A percentile compares a stretch with the other conserved stretches of the same genome.
Conservation (phyloP, 257 asterid species). For the Orobanche coerulescens region DNA sequence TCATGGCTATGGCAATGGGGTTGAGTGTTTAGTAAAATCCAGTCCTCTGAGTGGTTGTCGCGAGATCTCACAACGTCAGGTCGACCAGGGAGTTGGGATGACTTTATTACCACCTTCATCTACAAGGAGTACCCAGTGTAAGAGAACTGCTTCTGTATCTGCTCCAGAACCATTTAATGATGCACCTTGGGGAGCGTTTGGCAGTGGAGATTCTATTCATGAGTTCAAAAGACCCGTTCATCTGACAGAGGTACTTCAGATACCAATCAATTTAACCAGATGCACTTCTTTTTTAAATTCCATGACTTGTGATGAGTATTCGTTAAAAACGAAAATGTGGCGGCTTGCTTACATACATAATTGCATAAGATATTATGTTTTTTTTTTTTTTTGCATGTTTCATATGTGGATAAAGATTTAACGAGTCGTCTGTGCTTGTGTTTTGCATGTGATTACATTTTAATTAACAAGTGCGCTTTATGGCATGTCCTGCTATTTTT, state of each 20-base stretch:
- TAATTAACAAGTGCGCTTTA: too few species aligned
- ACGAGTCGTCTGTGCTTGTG: too few species aligned
- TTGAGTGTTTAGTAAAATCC: conserved; percentile 25
- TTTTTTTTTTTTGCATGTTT: too few species aligned
- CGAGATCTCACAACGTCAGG: conserved; percentile 34
- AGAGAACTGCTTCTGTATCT: conserved; percentile 37
- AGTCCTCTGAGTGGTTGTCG: conserved; percentile 26
- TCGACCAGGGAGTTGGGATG: conserved; percentile 50
- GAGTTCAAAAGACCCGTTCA: conserved; percentile 37
- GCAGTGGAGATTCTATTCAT: conserved; percentile 32
- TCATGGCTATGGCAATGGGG: conserved; percentile 32
- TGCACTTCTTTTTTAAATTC: neutral
- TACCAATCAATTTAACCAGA: conserved; percentile 4
- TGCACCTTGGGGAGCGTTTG: conserved; percentile 38
- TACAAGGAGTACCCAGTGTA: conserved; percentile 32
- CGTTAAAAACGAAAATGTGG: conserved; percentile 8
- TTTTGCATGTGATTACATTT: too few species aligned
- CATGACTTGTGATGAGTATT: neutral
- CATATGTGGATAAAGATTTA: too few species aligned
- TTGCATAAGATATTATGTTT: too few species aligned
- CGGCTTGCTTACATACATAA: neutral
- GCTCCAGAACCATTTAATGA: conserved; percentile 34
- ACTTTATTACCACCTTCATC: conserved; percentile 47
- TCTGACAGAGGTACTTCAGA: conserved; percentile 45
- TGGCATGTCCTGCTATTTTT: too few species aligned